Evolutionary conservation across 768 basidiomycete genomes (phyloP), one percentile per base, ranked within the genome.

Genomic region (Russula virescens): DNA sequence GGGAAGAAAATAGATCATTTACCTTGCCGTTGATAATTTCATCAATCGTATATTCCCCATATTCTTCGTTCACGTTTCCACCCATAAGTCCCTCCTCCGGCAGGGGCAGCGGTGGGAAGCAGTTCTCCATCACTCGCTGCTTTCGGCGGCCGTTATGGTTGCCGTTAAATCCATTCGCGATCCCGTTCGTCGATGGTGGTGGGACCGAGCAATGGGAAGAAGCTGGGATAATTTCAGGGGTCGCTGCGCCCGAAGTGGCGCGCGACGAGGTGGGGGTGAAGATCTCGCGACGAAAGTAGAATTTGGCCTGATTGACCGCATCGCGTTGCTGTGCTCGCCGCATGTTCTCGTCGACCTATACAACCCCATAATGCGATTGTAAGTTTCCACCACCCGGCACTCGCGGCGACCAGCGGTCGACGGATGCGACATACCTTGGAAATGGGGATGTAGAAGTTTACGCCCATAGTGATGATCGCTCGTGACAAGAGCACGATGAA

Each of bases 311-410:
- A 55, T 75, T 76, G 23, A 86, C 81, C 0, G 94, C 96, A 69
- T 91, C 87, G 51, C 95, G 80, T 52, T 79, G 76, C 73, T 99
- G 97, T 0, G 96, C 95, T 63, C 88, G 81, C 25, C 75, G 81
- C 97, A 98, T 98, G 70, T 99, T 99, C 73, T 91, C 91, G 71
- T 99, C 95, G 47, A 98, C 97, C 95, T 98, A 69, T 3, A 38
- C 13, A 51, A 49, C 54, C 31, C 34, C 38, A 40, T 31, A 23
- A 28, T 25, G 26, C 45, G 13, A 38, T 38, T 9, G 38, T 16
- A 34, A 62, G 8, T 38, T 11, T 38, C 53, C 21, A 18, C 60
- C 50, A 28, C 5, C 2, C 42, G 13, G 16, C 38, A 38, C 31
- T 31, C 31, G 31, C 8, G 31, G 31, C 8, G 34, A 61, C 14